Percentiles rank a stretch among this genome's conserved stretches.
These are phyloP conservation scores for Pestalotiopsis sp. DNA, from an alignment of 2,329 filamentous ascomycete species.

Conservation along the genomic window DNA sequence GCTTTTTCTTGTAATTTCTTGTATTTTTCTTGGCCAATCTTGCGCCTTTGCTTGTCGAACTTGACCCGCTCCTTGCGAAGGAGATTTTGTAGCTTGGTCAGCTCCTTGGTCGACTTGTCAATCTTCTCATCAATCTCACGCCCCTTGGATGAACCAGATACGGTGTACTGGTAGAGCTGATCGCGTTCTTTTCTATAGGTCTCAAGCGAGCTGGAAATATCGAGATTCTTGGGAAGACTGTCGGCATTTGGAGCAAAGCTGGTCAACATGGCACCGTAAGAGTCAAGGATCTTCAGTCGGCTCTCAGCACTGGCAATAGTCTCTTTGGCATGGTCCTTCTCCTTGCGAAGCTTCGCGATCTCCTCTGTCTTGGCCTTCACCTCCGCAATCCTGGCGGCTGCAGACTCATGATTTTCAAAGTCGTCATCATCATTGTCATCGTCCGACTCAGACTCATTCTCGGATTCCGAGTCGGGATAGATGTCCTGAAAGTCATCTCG, in stretches of 20 bases:
- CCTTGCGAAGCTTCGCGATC: conserved; percentile 31
- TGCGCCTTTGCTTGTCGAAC: conserved; percentile 21
- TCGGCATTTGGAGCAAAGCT: conserved; percentile 16
- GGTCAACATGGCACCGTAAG: conserved; percentile 35
- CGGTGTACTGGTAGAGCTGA: conserved; percentile 41
- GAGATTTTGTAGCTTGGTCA: conserved; percentile 27
- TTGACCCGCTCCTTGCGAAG: conserved; percentile 24
- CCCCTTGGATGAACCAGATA: conserved; percentile 29
- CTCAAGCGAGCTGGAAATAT: conserved; percentile 38
- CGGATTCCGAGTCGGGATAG: conserved; percentile 46
- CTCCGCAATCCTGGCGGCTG: conserved; percentile 25
- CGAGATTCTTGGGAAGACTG: conserved; percentile 24
- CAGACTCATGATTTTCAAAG: not conserved
- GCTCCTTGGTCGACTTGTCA: conserved; percentile 30
- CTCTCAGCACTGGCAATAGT: conserved; percentile 31
- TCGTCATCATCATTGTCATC: conserved; percentile 26
- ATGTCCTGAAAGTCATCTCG: conserved; percentile 54
- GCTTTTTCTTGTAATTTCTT: conserved; percentile 36
- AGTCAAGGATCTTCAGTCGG: conserved; percentile 42
- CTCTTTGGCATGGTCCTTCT: conserved; percentile 31
- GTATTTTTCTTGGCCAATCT: conserved; percentile 26
- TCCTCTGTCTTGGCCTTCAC: conserved; percentile 31
- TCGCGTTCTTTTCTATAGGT: conserved; percentile 43
- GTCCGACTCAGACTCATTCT: conserved; percentile 24
- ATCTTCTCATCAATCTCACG: conserved; percentile 36